phyloP scores from a whole-genome alignment of 805 yeast species.

The Saccharomycopsis amapae region DNA sequence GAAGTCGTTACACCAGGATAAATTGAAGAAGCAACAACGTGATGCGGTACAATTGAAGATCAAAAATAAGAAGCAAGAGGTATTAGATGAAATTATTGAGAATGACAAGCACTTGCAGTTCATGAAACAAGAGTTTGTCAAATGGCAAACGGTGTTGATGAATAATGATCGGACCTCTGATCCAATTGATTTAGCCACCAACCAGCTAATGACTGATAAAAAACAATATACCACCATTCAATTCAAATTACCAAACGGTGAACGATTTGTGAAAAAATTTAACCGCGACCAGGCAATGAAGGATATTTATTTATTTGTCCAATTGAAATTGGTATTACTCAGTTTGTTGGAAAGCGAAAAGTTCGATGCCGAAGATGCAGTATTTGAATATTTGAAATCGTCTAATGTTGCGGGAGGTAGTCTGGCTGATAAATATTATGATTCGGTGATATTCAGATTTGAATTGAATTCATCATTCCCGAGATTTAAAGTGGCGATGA shows the following conservation, averaged over 20 bases:
- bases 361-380: not conserved
- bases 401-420: not conserved
- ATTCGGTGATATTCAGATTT: constrained; percentile 29
- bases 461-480: constrained; percentile 59
- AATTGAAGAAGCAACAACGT: constrained; percentile 36
- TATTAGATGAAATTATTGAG: constrained; percentile 15
- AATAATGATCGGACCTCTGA: not conserved
- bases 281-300: constrained; percentile 32
- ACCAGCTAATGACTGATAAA: constrained; percentile 22
- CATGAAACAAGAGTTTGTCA: constrained; percentile 5
- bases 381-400: not conserved
- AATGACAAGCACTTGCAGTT: constrained; percentile 18
- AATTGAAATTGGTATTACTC: constrained; percentile 11
- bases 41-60: constrained; percentile 16
- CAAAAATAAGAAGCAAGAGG: constrained; percentile 17
- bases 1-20: constrained; percentile 52
- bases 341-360: not conserved
- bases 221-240: constrained; percentile 39
- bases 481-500: constrained; percentile 38
- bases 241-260: constrained; percentile 49
- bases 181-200: not conserved
- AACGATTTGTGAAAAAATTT: constrained; percentile 40
- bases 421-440: not conserved
- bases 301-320: constrained; percentile 45
- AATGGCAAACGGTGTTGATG: constrained; percentile 1